Base-by-base conservation (phyloP, 1,284 basidiomycete species). In the Heliocybe sulcata region DNA sequence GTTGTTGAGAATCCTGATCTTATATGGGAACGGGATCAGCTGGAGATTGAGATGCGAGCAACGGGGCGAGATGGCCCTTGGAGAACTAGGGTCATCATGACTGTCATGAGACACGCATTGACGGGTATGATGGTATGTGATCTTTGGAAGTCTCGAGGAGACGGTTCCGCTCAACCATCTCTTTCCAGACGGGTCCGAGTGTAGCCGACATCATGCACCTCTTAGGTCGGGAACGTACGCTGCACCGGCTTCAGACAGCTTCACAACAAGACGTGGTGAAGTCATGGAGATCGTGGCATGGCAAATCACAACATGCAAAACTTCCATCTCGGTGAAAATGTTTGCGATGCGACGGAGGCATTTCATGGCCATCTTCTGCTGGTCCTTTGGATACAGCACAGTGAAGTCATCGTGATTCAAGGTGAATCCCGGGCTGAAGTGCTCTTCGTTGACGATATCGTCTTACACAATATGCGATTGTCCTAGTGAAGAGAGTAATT, bases 51-150 rank as follows among this genome's bases (percentile, higher is more conserved):
- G 74, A 72, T 31, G 29, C 29, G 29, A 77, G 19, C 66, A 72
- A 50, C 66, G 64, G 31, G 64, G 76, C 0, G 68, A 66, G 20
- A 26, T 2, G 57, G 82, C 42, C 29, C 29, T 6, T 31, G 29
- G 29, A 74, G 76, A 53, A 73, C 72, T 45, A 87, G 81, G 55
- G 62, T 73, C 14, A 80, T 90, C 57, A 85, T 92, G 82, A 85
- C 79, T 1, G 78, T 82, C 0, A 67, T 94, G 45, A 72, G 94
- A 51, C 82, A 90, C 62, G 88, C 87, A 2, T 68, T 95, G 58
- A 93, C 87, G 0, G 92, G 85, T 0, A 80, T 82, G 71, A 90
- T 89, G 80, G 92, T 90, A 42, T n/a, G 51, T 4, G 54, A 22
- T 48, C 14, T 29, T 12, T 50, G 35, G 20, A 49, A 50, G 35